Base-by-base conservation (phyloP, 306 rosid genomes). In the Lathyrus oleraceus region DNA sequence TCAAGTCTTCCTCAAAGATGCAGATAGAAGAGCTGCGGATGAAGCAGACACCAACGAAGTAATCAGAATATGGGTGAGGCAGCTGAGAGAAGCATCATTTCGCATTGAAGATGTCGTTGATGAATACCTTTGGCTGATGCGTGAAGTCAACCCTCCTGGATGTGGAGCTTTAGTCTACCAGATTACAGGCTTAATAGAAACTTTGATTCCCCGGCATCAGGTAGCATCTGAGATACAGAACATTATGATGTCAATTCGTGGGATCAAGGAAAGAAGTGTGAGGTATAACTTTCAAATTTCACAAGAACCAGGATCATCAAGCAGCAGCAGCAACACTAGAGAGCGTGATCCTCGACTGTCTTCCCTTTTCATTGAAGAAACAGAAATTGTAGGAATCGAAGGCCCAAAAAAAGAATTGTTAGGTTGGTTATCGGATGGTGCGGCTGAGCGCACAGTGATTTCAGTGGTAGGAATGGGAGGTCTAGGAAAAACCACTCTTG, bases 1-100 rank as follows among this genome's bases (percentile, higher is more conserved):
- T 63, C 64, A 52, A 63, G 11, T 8, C 65, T 38, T 63, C 45
- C 71, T 73, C 28, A 73, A 51, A 35, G 77, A 72, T 62, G 77
- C 77, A 21, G 77, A 72, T 6, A 62, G 4, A 62, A 72, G 54
- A 42, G 77, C 77, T 0, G 10, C 54, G 1, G 69, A 73, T 51
- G 77, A 73, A 51, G 77, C 10, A 39, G 47, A 40, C 23, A 4
- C 23, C 4, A 27, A 52, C 2, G 38, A 64, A 0, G 72, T 58
- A 53, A 42, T 74, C 0, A 64, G 17, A 74, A 54, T 44, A 23
- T 74, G 78, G 78, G 71, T 65, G 59, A 74, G 52, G 66, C 72
- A 74, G 23, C 7, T 74, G 6, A 71, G 73, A 36, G 69, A 71
- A 53, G 61, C 16, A n/a, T 45, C 68, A n/a, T 39, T 77, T 20